Base-by-base conservation (phyloP, 2,329 filamentous ascomycete genomes). In the Emmonsiellopsis sp. region DNA sequence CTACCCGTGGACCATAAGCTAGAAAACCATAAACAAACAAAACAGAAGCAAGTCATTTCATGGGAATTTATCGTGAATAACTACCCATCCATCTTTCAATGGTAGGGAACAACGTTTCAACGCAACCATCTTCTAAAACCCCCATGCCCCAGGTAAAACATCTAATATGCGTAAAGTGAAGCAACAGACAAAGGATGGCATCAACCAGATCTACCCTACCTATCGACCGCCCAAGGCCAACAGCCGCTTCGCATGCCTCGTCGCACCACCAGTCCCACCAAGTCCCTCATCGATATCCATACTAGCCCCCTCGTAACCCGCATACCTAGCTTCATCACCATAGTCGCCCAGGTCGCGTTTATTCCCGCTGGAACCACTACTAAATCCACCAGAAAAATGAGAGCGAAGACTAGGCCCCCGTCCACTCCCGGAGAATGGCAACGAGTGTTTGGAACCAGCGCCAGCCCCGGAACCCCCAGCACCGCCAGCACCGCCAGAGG, bases 231-330 rank as follows among this genome's bases (percentile, higher is more conserved):
- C 67, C 32, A 61, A 55, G 31, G 58, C 59, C 50, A 72, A 58
- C 46, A 71, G 57, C 44, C 70, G 62, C 55, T 72, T 73, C 2
- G 61, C 64, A 57, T 67, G 66, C 54, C 66, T 65, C 48, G 50
- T 57, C 55, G 43, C 54, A 15, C 32, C 54, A 42, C 34, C 51
- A 37, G 47, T 48, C 30, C 55, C 60, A 13, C 54, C 53, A 50
- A 64, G 58, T 1, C 62, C 53, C 1, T 62, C 63, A 53, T 73
- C 71, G 51, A 70, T 67, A 61, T 70, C 71, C 70, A 72, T 73
- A 26, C 64, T 60, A 3, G 67, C 65, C 2, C 40, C 53, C 30
- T 52, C 52, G 32, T 42, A 46, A 41, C 48, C 49, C 26, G 46
- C 57, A 48, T 55, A 44, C 13, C 42, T 54, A 53, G 52, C 51